phyloP scores from a whole-genome alignment of 106 monocot species.

The Posidonia australis region DNA sequence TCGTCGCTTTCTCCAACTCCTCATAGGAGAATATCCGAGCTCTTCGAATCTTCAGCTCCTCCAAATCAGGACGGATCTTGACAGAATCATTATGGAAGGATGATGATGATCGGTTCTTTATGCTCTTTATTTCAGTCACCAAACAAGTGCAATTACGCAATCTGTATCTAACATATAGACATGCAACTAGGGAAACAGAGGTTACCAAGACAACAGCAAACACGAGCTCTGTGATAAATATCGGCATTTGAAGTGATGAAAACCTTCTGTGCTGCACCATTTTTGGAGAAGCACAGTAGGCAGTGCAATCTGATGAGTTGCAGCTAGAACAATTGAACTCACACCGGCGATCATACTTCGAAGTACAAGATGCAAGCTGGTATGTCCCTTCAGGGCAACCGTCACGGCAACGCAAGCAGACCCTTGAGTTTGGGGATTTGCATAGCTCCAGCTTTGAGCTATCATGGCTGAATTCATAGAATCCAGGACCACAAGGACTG shows the following conservation, averaged over 20 bases:
- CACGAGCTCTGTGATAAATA: slow-evolving; percentile 69
- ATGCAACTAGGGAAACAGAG: slow-evolving; percentile 36
- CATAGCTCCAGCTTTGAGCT: slow-evolving; percentile 32
- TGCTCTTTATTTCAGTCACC: slow-evolving; percentile 7
- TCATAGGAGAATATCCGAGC: slow-evolving; percentile 73
- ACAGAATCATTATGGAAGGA: too few species aligned
- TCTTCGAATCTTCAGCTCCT: slow-evolving; percentile 67
- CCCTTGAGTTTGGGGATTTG: slow-evolving; percentile 42
- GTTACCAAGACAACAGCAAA: slow-evolving; percentile 46
- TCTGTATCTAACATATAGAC: slow-evolving; percentile 49
- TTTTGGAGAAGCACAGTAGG: slow-evolving; percentile 25
- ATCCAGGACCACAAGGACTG: slow-evolving; percentile 52
- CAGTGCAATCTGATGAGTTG: slow-evolving; percentile 33
- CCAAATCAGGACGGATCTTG: slow-evolving; percentile 43
- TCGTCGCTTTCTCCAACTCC: slow-evolving; percentile 79
- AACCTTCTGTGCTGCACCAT: slow-evolving; percentile 9
- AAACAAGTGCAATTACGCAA: slow-evolving; percentile 42
- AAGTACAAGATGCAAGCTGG: slow-evolving; percentile 31
- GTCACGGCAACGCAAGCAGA: slow-evolving; percentile 75
- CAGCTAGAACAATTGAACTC: slow-evolving; percentile 57
- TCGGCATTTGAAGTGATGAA: slow-evolving; percentile 43
- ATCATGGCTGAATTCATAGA: slow-evolving; percentile 49
- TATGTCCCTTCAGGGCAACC: slow-evolving; percentile 49
- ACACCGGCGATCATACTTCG: slow-evolving; percentile 48
- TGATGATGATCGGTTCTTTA: not conserved